Percentiles rank a stretch among this genome's conserved stretches.
Evolutionary conservation across 2,329 filamentous ascomycete genomes (phyloP).

Genomic region (Colletotrichum eremochloae): DNA sequence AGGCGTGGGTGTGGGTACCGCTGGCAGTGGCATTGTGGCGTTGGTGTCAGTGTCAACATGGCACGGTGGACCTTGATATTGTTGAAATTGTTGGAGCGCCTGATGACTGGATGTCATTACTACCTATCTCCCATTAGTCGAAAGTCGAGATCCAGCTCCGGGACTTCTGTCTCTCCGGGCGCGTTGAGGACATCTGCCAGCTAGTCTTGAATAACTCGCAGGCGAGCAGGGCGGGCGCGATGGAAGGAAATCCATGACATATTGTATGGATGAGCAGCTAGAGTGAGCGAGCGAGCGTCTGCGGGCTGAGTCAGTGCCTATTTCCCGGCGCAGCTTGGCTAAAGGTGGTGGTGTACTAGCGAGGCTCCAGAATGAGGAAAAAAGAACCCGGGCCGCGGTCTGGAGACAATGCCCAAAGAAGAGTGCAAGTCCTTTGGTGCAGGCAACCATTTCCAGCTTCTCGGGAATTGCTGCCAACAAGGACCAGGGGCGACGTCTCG

Average conservation of each 20-base stretch:
- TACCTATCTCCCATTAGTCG: neutral
- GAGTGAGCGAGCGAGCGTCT: neutral
- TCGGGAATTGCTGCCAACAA: conserved; percentile 39
- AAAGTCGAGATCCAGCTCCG: conserved; percentile 20
- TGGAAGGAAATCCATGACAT: conserved; percentile 26
- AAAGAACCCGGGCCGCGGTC: conserved; percentile 24
- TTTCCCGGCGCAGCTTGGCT: conserved; percentile 18
- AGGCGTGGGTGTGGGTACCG: conserved; percentile 5
- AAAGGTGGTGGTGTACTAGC: conserved; percentile 2
- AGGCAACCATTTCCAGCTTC: conserved; percentile 42
- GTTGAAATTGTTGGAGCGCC: conserved; percentile 22
- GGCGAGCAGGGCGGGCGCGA: conserved; percentile 16
- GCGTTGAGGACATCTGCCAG: conserved; percentile 8
- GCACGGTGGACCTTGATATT: neutral
- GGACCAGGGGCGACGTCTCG: conserved; percentile 23
- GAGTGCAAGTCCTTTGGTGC: conserved; percentile 34
- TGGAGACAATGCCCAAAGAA: conserved; percentile 35
- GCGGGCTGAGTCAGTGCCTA: conserved; percentile 16
- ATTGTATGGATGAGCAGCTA: conserved; percentile 10
- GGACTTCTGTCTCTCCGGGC: conserved; percentile 22
- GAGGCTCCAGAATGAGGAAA: conserved; percentile 31
- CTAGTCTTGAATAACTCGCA: conserved; percentile 12
- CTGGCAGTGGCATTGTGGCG: conserved; percentile 18
- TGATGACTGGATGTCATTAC: conserved; percentile 11
- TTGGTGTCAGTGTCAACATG: conserved; percentile 3